phyloP scores from a whole-genome alignment of 2,329 filamentous ascomycete species.

The Emmonsiellopsis sp. region DNA sequence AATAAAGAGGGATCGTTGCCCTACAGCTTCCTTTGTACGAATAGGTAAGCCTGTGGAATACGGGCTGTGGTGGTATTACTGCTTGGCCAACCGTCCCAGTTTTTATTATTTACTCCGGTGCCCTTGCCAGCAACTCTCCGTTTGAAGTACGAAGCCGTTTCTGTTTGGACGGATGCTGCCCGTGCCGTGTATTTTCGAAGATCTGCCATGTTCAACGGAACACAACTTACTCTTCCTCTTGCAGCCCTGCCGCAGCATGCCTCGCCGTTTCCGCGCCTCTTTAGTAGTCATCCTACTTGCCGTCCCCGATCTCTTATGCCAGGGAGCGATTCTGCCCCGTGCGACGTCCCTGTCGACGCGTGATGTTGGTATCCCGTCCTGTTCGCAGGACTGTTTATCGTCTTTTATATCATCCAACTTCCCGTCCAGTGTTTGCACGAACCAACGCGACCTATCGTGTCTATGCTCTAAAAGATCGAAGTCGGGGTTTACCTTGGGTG shows the following conservation, averaged over 20 bases:
- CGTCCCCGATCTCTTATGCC: neutral
- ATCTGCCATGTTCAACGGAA: neutral
- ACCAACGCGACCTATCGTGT: conserved; percentile 48
- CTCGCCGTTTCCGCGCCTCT: conserved; percentile 8
- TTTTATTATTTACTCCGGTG: neutral
- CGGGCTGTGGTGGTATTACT: neutral
- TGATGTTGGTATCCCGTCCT: conserved; percentile 42
- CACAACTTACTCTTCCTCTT: neutral
- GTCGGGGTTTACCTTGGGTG: conserved; percentile 61
- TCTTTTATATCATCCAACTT: conserved; percentile 57
- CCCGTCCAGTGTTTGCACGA: conserved; percentile 40
- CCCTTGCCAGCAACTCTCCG: too few species aligned
- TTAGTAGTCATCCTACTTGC: neutral
- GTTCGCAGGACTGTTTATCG: conserved; percentile 53
- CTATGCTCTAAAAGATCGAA: conserved; percentile 53
- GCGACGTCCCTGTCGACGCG: neutral
- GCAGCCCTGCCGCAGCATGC: conserved; percentile 27
- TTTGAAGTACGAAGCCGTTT: too few species aligned
- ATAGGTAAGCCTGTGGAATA: neutral
- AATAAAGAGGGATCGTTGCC: neutral
- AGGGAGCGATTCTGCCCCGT: neutral
- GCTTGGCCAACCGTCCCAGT: neutral
- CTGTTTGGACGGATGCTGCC: too few species aligned
- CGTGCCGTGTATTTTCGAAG: neutral
- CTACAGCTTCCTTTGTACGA: neutral